A percentile compares a stretch with the other conserved stretches of the same genome.
These are phyloP conservation scores for Fraxinus platypoda DNA, from an alignment of 305 asterid genomes.

Conservation along the genomic window DNA sequence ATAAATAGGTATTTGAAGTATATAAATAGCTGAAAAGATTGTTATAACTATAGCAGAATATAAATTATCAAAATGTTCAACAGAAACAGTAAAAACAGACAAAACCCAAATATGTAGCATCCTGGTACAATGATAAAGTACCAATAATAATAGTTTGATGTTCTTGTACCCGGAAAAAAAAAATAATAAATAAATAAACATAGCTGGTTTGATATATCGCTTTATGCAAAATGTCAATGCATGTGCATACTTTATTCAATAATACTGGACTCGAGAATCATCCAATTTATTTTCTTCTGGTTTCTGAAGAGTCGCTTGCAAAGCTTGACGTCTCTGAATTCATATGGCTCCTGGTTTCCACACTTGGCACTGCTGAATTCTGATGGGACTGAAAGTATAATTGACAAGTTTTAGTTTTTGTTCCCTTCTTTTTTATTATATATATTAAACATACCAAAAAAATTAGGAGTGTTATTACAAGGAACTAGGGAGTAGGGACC, in stretches of 20 bases:
- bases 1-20: too few species aligned
- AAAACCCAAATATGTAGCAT: too few species aligned
- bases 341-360: not conserved
- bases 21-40: not conserved
- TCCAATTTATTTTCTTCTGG: not conserved
- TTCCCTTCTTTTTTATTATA: not conserved
- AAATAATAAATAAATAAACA: too few species aligned
- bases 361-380: not conserved
- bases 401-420: not conserved
- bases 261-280: too few species aligned
- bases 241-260: not conserved
- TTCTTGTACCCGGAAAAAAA: too few species aligned
- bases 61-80: too few species aligned
- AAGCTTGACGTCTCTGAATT: not conserved
- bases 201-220: too few species aligned
- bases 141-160: too few species aligned
- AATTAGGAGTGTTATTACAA: not conserved
- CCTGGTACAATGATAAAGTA: too few species aligned
- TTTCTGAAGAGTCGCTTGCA: not conserved
- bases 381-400: not conserved
- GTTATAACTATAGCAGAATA: not conserved
- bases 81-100: too few species aligned
- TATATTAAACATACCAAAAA: not conserved
- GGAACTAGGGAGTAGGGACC: not conserved
- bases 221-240: not conserved